These are phyloP conservation scores for Eudorina sp. DNA, from an alignment of 139 green algal species.

Conservation along the genomic window DNA sequence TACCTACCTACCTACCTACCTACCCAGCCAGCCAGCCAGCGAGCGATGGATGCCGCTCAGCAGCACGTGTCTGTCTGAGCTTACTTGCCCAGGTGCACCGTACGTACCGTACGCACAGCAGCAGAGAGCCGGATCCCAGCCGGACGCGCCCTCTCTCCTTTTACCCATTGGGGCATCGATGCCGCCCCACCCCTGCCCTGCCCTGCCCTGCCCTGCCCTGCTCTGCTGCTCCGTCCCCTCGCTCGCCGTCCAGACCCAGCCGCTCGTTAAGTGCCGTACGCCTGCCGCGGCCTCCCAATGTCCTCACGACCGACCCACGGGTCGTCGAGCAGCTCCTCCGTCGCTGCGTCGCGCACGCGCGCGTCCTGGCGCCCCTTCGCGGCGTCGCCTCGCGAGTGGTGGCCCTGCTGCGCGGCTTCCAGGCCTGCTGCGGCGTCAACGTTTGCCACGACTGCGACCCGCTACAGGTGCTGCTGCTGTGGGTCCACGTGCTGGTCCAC, in stretches of 20 bases:
- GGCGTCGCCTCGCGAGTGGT: background rate
- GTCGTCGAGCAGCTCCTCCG: background rate
- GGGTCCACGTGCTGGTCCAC: slow-evolving; percentile 17
- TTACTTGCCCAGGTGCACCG: no score
- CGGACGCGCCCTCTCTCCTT: no score
- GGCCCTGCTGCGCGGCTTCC: background rate
- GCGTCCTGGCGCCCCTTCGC: background rate
- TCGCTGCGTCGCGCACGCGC: background rate
- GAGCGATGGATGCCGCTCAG: no score
- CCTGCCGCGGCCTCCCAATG: background rate
- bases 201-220: no score
- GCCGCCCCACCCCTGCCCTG: no score
- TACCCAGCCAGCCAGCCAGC: no score
- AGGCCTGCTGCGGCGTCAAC: background rate
- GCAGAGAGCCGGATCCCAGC: no score
- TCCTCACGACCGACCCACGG: background rate
- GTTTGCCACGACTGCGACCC: background rate
- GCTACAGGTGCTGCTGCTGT: slow-evolving; percentile 19
- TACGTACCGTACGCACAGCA: no score
- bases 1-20: background rate
- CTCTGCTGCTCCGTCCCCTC: no score
- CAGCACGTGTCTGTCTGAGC: no score
- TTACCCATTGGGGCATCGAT: no score
- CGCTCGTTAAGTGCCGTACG: background rate
- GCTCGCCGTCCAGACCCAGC: no score